phyloP scores from a whole-genome alignment of 1,139 yeast genomes.

The Yamadazyma friedrichii region DNA sequence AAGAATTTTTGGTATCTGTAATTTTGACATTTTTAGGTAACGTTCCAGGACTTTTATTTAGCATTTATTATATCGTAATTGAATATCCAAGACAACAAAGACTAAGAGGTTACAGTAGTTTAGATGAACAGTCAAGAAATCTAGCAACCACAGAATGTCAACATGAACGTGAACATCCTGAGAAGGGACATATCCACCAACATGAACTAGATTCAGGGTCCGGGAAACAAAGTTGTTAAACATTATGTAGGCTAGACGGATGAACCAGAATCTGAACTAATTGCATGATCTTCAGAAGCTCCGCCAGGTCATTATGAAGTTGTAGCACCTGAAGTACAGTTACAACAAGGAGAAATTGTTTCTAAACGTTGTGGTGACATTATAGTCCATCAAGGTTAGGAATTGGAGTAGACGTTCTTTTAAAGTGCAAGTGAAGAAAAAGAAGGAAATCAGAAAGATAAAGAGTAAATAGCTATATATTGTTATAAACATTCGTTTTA shows the following conservation, averaged over 20 bases:
- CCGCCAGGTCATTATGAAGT: conserved; percentile 16
- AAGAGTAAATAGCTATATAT: not conserved
- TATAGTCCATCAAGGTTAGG: conserved; percentile 28
- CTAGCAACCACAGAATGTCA: conserved; percentile 1
- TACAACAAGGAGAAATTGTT: conserved; percentile 13
- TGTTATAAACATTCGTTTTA: not conserved
- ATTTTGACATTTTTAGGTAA: conserved; percentile 40
- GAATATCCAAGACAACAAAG: conserved; percentile 17
- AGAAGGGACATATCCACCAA: conserved; percentile 5
- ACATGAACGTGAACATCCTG: conserved; percentile 3
- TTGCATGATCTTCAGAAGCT: conserved; percentile 15
- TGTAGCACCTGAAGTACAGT: conserved; percentile 9
- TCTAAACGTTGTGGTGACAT: conserved; percentile 25
- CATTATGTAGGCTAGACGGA: conserved; percentile 5
- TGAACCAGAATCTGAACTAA: conserved; percentile 4
- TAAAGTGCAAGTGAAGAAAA: too few species aligned
- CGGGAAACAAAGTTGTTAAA: not conserved
- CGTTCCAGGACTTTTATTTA: conserved; percentile 36
- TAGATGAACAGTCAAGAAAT: conserved; percentile 20
- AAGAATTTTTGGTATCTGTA: conserved; percentile 34
- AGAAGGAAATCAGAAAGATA: not conserved
- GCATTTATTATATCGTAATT: conserved; percentile 31
- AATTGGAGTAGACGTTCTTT: conserved; percentile 1
- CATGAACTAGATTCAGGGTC: not conserved
- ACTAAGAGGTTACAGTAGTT: conserved; percentile 21